phyloP scores from a whole-genome alignment of 192 early-diverging fungal species.

The Irineochytrium annulatum region DNA sequence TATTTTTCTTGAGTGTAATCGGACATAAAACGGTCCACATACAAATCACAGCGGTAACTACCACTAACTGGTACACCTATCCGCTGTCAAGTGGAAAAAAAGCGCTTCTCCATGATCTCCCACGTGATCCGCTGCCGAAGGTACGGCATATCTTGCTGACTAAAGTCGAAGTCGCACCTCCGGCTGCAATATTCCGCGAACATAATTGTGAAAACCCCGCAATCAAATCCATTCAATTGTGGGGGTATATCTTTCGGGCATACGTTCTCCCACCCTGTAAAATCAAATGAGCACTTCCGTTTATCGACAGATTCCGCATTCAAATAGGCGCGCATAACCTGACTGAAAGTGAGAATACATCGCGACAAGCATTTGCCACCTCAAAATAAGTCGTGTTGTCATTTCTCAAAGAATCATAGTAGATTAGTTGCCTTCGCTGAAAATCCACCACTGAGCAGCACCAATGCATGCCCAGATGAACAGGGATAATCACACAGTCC shows the following conservation, averaged over 20 bases:
- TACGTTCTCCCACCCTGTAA: slow-evolving; percentile 60
- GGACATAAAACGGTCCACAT: too few species aligned
- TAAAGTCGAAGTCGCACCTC: slow-evolving; percentile 63
- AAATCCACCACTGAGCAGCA: slow-evolving; percentile 64
- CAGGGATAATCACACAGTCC: slow-evolving; percentile 78
- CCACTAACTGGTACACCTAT: too few species aligned
- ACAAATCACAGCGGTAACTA: too few species aligned
- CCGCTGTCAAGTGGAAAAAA: too few species aligned
- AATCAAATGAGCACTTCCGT: slow-evolving; percentile 54
- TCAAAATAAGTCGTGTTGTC: slow-evolving; percentile 50
- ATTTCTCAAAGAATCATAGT: slow-evolving; percentile 80
- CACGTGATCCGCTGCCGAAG: slow-evolving; percentile 70
- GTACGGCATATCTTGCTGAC: slow-evolving; percentile 67
- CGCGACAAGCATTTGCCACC: slow-evolving; percentile 13
- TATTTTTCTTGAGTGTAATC: too few species aligned
- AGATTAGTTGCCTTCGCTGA: slow-evolving; percentile 55
- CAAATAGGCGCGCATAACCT: slow-evolving; percentile 67
- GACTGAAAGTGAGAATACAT: neutral
- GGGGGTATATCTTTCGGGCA: slow-evolving; percentile 67
- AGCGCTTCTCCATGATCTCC: slow-evolving; percentile 61
- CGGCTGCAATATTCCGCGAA: slow-evolving; percentile 76
- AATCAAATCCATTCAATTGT: slow-evolving; percentile 89
- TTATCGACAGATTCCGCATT: slow-evolving; percentile 72
- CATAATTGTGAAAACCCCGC: slow-evolving; percentile 88
- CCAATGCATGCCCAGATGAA: slow-evolving; percentile 79